These are phyloP conservation scores for Trichomonas gallinae DNA, from an alignment of 208 protist genomes.

Conservation along the genomic window DNA sequence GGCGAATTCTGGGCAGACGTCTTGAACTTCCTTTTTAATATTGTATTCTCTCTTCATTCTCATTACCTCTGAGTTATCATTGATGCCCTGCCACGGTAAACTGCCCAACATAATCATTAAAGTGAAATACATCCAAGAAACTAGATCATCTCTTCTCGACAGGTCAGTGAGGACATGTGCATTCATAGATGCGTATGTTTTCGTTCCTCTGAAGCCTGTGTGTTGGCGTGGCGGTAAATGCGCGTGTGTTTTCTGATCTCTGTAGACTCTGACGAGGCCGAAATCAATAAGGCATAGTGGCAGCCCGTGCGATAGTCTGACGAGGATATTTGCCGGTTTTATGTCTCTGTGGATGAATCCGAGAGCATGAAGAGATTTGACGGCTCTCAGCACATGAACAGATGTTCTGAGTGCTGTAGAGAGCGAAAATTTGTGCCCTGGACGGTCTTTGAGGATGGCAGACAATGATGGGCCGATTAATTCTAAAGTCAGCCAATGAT, in stretches of 20 bases:
- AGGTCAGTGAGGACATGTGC: background rate
- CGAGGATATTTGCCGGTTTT: background rate
- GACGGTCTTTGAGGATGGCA: background rate
- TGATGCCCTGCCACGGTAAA: background rate
- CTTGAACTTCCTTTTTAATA: background rate
- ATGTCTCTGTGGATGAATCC: slow-evolving; percentile 14
- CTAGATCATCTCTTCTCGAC: background rate
- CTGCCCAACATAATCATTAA: background rate
- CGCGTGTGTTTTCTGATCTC: background rate
- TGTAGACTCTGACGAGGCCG: background rate
- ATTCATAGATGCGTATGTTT: background rate
- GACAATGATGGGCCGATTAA: background rate
- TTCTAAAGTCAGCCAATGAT: background rate
- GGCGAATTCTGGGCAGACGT: background rate
- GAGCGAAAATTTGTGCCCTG: background rate
- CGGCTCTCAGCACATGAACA: background rate
- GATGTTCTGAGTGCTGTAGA: background rate
- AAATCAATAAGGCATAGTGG: background rate
- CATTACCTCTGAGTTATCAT: background rate
- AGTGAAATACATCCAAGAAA: background rate
- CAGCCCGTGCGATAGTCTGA: background rate
- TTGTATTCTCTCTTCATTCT: background rate
- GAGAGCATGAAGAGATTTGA: background rate
- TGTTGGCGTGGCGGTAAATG: background rate
- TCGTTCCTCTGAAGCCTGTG: background rate